Evolutionary conservation across 345 rosid genomes (phyloP).

Genomic region (Dimocarpus longan): DNA sequence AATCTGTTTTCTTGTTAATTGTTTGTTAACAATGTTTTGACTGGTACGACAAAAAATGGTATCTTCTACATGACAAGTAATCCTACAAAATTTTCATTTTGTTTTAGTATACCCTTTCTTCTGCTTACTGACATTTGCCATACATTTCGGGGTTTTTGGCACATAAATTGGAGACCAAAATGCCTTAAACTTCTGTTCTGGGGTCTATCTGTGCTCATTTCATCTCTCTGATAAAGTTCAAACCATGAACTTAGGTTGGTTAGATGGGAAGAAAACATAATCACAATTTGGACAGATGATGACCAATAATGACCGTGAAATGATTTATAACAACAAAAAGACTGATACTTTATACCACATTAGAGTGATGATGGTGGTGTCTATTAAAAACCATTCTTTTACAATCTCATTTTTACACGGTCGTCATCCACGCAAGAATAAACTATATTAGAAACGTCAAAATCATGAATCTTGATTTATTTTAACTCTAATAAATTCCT

Average conservation of each 20-base stretch:
- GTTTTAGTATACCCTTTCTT: neutral
- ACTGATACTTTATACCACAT: neutral
- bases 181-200: neutral
- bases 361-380: conserved; percentile 5
- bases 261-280: conserved; percentile 11
- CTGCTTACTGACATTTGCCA: too few species aligned
- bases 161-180: neutral
- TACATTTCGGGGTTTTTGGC: neutral
- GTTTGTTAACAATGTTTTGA: too few species aligned
- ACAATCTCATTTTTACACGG: neutral
- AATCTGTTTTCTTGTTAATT: neutral
- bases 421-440: neutral
- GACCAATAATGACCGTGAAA: neutral
- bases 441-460: too few species aligned
- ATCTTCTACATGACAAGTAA: neutral
- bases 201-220: neutral
- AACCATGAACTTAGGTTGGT: conserved; percentile 6
- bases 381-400: neutral
- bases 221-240: neutral
- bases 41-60: too few species aligned
- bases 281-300: conserved; percentile 10
- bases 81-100: neutral
- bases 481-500: too few species aligned
- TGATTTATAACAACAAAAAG: neutral
- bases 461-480: too few species aligned